Evolutionary conservation across 2,329 filamentous ascomycete species (phyloP), one percentile per base, ranked within the genome.

Genomic region (Pyrenophora tritici-repentis): DNA sequence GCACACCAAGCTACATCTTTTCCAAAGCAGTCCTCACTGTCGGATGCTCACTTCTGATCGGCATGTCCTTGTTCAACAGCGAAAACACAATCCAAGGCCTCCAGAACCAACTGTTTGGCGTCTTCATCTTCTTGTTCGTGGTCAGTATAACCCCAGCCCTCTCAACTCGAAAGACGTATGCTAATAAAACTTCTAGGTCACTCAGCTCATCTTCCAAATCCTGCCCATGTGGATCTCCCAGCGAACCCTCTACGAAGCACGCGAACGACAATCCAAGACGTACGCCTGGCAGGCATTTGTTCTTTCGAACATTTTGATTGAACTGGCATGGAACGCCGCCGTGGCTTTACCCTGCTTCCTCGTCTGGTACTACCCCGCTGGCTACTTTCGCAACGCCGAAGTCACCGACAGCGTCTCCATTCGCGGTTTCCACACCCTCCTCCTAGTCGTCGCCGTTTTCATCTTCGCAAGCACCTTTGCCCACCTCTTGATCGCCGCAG

Each of bases 201-300:
- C 82, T 79, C 60, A 66, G 34, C 2, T 73, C 29, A 43, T 63
- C 6, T 61, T 55, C 34, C 56, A 83, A 57, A 83, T 84, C 59
- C 81, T 84, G 75, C 83, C 83, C 2, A 75, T 80, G 46, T 85
- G 84, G 62, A 75, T 81, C 32, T 80, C 77, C 0, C 81, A 84
- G 59, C 76, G 82, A 39, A 77, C 80, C 1, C 70, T 85, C 3
- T 85, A 84, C 65, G 82, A 85, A 70, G 81, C 79, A 9, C 81
- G 82, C 39, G 83, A 86, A 59, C 75, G 82, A 1, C 81, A 86
- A 0, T 84, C 81, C 66, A 89, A 89, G 63, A 80, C 84, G 0
- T 91, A 91, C 74, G 88, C 85, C 0, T 91, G 88, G 88, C 81
- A 84, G 61, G 85, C 81, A 1, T 91, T 91, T 71, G 80, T 91